Percentiles rank a stretch among this genome's conserved stretches.
phyloP scores from a whole-genome alignment of 2,329 filamentous ascomycete species.

The Dactylonectria macrodidyma region DNA sequence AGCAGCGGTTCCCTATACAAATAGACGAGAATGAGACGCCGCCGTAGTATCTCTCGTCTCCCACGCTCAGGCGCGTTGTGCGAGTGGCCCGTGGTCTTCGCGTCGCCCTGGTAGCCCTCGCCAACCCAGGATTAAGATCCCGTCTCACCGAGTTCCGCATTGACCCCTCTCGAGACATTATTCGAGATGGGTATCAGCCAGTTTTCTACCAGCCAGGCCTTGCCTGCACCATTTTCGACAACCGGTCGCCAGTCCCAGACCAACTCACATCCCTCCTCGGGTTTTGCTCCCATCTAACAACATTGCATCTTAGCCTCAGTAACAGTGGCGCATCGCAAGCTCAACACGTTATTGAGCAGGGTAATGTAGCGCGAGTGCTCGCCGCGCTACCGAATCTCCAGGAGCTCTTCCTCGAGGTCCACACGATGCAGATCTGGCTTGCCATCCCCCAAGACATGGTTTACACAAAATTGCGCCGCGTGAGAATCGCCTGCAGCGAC shows the following conservation, averaged over 20 bases:
- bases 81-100: background rate
- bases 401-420: constrained; percentile 14
- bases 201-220: constrained; percentile 8
- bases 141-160: constrained; percentile 22
- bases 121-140: background rate
- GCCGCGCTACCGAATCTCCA: constrained; percentile 14
- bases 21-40: too few relatives aligned
- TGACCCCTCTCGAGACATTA: constrained; percentile 11
- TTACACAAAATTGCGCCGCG: background rate
- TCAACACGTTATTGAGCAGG: background rate
- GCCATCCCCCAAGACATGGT: background rate
- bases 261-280: background rate
- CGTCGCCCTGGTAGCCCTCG: background rate
- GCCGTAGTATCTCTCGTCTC: background rate
- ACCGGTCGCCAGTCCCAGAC: background rate
- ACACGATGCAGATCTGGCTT: background rate
- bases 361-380: background rate
- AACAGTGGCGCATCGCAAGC: background rate
- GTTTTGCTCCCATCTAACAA: background rate
- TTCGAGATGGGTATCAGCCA: background rate
- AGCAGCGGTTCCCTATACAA: too few relatives aligned
- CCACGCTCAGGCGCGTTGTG: background rate
- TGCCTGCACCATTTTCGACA: constrained; percentile 8
- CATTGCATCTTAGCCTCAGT: constrained; percentile 8
- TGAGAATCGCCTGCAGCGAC: constrained; percentile 18